phyloP scores from a whole-genome alignment of 1,284 basidiomycete species.

The Fomitopsis pinicola region DNA sequence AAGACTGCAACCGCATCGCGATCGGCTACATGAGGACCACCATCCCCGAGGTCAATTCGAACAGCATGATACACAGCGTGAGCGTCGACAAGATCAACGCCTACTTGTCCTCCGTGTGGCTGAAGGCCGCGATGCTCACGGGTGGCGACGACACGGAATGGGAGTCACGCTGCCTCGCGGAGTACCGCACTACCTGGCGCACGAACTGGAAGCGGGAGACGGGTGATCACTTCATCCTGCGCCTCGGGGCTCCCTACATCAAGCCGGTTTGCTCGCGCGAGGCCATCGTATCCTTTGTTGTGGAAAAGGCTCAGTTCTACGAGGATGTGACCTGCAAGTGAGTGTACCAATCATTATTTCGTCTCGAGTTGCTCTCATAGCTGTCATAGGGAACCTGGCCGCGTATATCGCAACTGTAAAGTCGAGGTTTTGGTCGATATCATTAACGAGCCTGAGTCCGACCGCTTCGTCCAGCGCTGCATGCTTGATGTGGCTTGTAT shows the following conservation, averaged over 20 bases:
- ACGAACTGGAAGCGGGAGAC: conserved; percentile 8
- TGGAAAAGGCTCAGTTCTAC: conserved; percentile 26
- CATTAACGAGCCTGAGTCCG: conserved; percentile 14
- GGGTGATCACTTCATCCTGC: conserved; percentile 23
- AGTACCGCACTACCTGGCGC: conserved; percentile 21
- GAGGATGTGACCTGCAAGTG: conserved; percentile 22
- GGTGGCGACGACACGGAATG: conserved; percentile 11
- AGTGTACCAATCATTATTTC: no score
- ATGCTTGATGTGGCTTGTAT: conserved; percentile 22
- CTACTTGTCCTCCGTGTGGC: conserved; percentile 28
- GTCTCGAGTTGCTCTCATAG: not conserved
- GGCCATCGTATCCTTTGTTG: conserved; percentile 26
- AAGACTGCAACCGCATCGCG: conserved; percentile 20
- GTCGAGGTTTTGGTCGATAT: conserved; percentile 28
- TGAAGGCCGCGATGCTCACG: conserved; percentile 25
- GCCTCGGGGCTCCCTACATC: conserved; percentile 26
- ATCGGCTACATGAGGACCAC: no score
- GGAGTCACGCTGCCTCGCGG: conserved; percentile 22
- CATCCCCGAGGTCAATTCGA: no score
- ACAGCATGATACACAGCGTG: no score
- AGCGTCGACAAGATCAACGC: conserved; percentile 29
- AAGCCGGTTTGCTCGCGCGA: conserved; percentile 27
- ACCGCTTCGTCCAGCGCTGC: conserved; percentile 20
- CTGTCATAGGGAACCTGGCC: conserved; percentile 8
- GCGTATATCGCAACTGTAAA: no score